Conservation (phyloP, 148 eudicot genomes). For the Amaranthus hypochondriacus region DNA sequence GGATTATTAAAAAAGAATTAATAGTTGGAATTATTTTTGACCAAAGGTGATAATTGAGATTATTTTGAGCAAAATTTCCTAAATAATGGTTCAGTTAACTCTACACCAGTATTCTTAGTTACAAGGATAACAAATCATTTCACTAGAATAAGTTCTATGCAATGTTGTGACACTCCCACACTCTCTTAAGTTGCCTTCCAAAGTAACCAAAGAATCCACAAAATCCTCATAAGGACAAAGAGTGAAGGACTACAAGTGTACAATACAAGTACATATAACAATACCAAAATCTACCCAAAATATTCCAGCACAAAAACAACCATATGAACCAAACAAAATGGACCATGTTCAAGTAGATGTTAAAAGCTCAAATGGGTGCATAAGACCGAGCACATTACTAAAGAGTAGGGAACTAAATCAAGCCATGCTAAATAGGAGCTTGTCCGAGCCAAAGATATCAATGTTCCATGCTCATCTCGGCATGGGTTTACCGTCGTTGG, state of each 20-base stretch:
- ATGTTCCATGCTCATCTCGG: slow-evolving; percentile 3
- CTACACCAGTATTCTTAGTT: too few species aligned
- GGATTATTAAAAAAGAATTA: too few species aligned
- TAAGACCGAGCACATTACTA: slow-evolving; percentile 47
- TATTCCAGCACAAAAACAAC: background rate
- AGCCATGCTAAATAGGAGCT: slow-evolving; percentile 68
- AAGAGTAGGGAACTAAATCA: slow-evolving; percentile 74
- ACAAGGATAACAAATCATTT: too few species aligned
- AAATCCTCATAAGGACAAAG: background rate
- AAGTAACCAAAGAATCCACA: slow-evolving; percentile 30
- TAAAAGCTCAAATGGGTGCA: slow-evolving; percentile 30
- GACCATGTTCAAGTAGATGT: slow-evolving; percentile 36
- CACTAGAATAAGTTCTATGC: too few species aligned
- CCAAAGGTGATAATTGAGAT: background rate
- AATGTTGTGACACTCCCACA: too few species aligned
- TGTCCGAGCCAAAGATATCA: slow-evolving; percentile 51
- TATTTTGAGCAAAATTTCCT: background rate
- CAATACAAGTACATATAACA: too few species aligned
- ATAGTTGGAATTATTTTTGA: too few species aligned
- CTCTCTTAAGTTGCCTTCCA: slow-evolving; percentile 14
- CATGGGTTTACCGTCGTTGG: slow-evolving; percentile 18
- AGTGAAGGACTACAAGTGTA: background rate
- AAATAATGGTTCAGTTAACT: too few species aligned
- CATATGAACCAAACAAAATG: slow-evolving; percentile 6
- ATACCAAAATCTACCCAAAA: too few species aligned